Percentiles rank a stretch among this genome's conserved stretches.
phyloP scores from a whole-genome alignment of 1,139 yeast species.

The Lodderomyces orthopsilosis region DNA sequence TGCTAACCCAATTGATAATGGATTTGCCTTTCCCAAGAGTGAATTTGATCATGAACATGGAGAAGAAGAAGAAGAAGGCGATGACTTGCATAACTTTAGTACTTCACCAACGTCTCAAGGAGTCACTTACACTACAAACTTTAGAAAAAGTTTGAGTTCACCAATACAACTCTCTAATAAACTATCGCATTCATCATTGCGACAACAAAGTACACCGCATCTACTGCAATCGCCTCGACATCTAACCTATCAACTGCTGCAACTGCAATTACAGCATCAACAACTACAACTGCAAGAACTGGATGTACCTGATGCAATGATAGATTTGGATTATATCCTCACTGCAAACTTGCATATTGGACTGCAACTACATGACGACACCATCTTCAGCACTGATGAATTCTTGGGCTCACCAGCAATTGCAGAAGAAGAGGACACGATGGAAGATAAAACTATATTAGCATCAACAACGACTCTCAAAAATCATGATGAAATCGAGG shows the following conservation, averaged over 20 bases:
- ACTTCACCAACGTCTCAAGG: neutral
- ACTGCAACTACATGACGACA: neutral
- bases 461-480: constrained; percentile 2
- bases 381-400: constrained; percentile 28
- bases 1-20: constrained; percentile 19
- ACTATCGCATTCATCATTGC: constrained; percentile 3
- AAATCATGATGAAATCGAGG: constrained; percentile 24
- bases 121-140: constrained; percentile 1
- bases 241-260: neutral
- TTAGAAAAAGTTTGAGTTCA: constrained; percentile 23
- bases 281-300: neutral
- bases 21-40: constrained; percentile 31
- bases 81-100: neutral
- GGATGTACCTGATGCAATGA: constrained; percentile 59
- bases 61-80: neutral
- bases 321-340: constrained; percentile 60
- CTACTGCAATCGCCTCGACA: neutral
- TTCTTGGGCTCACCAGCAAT: constrained; percentile 35
- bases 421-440: constrained; percentile 21
- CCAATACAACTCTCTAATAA: constrained; percentile 29
- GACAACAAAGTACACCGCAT: constrained; percentile 7
- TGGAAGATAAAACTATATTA: constrained; percentile 19
- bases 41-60: neutral
- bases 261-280: neutral
- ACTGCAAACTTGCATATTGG: constrained; percentile 39